Conservation (phyloP, 306 rosid genomes). For the Cucurbita moschata region DNA sequence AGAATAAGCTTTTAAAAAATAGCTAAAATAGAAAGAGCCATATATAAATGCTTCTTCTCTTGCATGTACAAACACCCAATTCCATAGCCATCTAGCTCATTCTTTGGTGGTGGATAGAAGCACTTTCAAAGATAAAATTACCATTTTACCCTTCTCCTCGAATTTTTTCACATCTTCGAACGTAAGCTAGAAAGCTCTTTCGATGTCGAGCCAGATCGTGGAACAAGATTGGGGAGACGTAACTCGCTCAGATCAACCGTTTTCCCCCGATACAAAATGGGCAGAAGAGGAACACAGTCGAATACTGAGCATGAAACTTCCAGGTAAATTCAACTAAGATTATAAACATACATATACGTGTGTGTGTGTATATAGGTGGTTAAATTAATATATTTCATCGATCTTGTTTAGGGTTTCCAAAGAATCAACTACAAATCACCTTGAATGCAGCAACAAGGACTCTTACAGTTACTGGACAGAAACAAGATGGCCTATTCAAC, state of each 20-base stretch:
- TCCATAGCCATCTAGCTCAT: not conserved
- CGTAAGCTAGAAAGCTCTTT: not conserved
- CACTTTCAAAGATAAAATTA: not conserved
- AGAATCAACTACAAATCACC: not conserved
- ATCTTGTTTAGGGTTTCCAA: not conserved
- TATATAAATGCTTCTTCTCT: not conserved
- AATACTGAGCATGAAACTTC: not conserved
- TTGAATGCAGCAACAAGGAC: not conserved
- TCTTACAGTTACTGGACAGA: not conserved
- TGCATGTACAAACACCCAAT: not conserved
- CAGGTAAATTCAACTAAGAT: not conserved
- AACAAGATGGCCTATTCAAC: not conserved
- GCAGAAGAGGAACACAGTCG: fast-evolving
- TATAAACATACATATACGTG: not conserved
- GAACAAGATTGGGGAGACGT: not conserved
- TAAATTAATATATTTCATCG: not conserved
- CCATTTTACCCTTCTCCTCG: not conserved
- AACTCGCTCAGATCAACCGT: not conserved
- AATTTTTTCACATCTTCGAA: not conserved
- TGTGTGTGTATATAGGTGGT: not conserved
- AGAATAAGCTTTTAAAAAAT: not conserved
- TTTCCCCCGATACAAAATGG: fast-evolving
- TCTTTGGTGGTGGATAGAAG: not conserved
- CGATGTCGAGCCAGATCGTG: not conserved
- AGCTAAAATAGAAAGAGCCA: not conserved